Conservation (phyloP, 768 basidiomycete genomes). For the Lactarius evosmus region DNA sequence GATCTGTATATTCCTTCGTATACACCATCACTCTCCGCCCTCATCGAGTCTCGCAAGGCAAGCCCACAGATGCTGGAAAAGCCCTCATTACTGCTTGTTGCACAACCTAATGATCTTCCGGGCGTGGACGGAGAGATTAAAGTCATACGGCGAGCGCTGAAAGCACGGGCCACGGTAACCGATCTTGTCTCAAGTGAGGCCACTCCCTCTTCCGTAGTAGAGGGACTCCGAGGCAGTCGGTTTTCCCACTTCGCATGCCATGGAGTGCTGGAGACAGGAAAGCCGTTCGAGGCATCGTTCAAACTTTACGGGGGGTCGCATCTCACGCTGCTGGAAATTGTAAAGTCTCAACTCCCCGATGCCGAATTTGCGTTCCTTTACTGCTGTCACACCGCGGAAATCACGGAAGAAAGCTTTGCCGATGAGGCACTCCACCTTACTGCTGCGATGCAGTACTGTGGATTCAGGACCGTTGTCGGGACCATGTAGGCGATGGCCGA, state of each 20-base stretch:
- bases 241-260: neutral
- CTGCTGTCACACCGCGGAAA: neutral
- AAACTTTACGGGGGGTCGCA: neutral
- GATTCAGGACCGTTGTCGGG: neutral
- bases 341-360: neutral
- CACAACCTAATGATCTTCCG: neutral
- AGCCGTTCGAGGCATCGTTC: neutral
- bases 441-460: neutral
- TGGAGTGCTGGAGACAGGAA: neutral
- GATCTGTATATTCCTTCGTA: slow-evolving; percentile 8
- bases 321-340: neutral
- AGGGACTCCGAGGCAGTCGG: neutral
- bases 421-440: neutral
- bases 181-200: neutral
- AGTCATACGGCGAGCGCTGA: neutral
- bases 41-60: slow-evolving; percentile 1
- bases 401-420: neutral
- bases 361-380: neutral
- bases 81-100: slow-evolving; percentile 8
- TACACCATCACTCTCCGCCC: slow-evolving; percentile 3
- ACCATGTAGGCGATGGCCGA: neutral
- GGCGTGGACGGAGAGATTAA: neutral
- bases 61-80: too few species aligned
- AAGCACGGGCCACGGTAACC: neutral
- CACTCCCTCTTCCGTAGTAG: neutral